Evolutionary conservation across 73 alveolate genomes (phyloP), one percentile per base, ranked within the genome.

Genomic region (Paramecium primaurelia): DNA sequence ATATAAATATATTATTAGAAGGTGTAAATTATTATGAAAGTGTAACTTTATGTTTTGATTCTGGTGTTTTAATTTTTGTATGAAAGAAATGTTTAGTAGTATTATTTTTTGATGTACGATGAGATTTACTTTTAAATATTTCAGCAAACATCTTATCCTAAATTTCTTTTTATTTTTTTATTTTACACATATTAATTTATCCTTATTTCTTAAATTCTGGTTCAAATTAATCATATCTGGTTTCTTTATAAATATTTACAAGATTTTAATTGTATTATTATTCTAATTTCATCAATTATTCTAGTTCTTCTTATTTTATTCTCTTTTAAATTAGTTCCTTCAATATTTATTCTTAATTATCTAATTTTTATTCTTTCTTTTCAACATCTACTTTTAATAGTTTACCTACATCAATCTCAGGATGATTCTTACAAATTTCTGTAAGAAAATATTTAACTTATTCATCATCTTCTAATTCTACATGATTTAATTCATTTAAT

Each of bases 161-260:
- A 12, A 64, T 64, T 34, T 64, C 84, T 34, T 64, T 64, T 34
- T 64, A 28, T 26, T 9, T 64, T 26, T 64, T 64, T 20, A 64
- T 64, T 28, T 64, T 64, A 64, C 84, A 64, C 84, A 64, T 64
- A 26, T 26, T 64, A 32, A 64, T 28, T 64, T 64, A 64, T 11
- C 84, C 84, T 34, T 64, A 64, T 64, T 64, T 64, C 9, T 64
- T 64, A 34, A 64, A 64, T 34, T 64, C 84, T 64, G 84, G 84
- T 34, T 64, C 84, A 64, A 64, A 64, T 64, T 64, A 28, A 64
- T 64, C 84, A 64, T 64, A 64, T 64, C 84, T 28, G 22, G 84
- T 64, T 28, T 64, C 84, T 9, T 64, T 64, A 12, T 64, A 64
- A 28, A 64, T 64, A 64, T 34, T 64, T 14, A 64, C 84, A 28